Percentiles rank a stretch among this genome's conserved stretches.
Evolutionary conservation across 768 basidiomycete species (phyloP).

Genomic region (Hysterangium stoloniferum): DNA sequence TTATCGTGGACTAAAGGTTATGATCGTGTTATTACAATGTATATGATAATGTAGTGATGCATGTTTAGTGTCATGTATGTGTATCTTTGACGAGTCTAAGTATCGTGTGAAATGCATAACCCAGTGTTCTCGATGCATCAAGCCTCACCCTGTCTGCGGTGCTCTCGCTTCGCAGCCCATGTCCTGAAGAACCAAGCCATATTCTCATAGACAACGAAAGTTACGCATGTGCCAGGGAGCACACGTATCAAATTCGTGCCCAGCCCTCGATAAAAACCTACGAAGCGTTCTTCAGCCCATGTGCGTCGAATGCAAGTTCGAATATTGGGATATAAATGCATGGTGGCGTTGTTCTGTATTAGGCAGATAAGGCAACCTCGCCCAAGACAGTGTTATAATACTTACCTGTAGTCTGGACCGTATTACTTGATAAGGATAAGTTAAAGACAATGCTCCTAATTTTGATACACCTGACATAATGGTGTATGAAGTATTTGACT

Average conservation of each 20-base stretch:
- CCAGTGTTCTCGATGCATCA: no score
- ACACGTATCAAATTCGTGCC: slow-evolving; percentile 92
- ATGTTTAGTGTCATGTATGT: background rate
- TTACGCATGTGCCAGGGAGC: slow-evolving; percentile 94
- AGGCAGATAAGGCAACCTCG: background rate
- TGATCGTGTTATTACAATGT: background rate
- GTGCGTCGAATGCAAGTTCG: slow-evolving; percentile 73
- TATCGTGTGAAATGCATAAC: no score
- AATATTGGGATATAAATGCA: slow-evolving; percentile 73
- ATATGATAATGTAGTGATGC: background rate
- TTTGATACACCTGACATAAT: slow-evolving; percentile 90
- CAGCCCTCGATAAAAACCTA: slow-evolving; percentile 91
- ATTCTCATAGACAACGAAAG: slow-evolving; percentile 96
- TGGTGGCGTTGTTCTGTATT: slow-evolving; percentile 55
- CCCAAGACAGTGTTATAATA: slow-evolving; percentile 8
- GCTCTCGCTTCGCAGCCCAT: slow-evolving; percentile 48
- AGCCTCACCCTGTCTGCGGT: background rate
- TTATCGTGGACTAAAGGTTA: no score
- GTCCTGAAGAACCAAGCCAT: slow-evolving; percentile 74
- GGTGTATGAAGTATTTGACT: slow-evolving; percentile 91
- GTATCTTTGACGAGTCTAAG: no score
- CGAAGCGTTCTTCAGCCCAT: slow-evolving; percentile 69
- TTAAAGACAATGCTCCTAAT: slow-evolving; percentile 69
- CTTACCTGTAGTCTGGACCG: slow-evolving; percentile 86
- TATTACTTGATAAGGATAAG: slow-evolving; percentile 97